Base-by-base conservation (phyloP, 345 rosid species). In the Eutrema japonicum region DNA sequence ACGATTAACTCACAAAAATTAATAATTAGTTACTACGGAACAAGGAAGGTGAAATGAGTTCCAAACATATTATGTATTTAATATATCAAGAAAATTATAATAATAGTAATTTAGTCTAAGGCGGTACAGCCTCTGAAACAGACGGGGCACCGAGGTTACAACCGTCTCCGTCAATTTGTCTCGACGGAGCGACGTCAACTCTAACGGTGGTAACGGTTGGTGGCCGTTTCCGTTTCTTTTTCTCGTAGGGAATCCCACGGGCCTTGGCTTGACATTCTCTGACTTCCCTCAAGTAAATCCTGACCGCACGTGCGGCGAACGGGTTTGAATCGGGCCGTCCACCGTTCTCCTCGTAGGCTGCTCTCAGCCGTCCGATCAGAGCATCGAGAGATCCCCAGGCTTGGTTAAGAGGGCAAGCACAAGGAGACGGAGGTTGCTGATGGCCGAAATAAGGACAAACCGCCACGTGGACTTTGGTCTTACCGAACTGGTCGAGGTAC, bases 321-420 rank as follows among this genome's bases (percentile, higher is more conserved):
- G 93, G 93, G 72, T 88, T 88, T 0, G 78, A 88, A 50, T 88
- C 93, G 0, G 83, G 84, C 66, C 80, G 77, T 29, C 93, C 93
- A 6, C 86, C 85, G 80, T 86, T 84, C 59, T 88, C 93, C 74
- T 88, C 93, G 41, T 82, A 88, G 4, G 93, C 93, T 6, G 93
- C 93, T 72, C 93, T 83, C 45, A 88, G 73, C 76, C 93, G 86
- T 76, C 93, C 93, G 83, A 88, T 84, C 76, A 88, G 72, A 66
- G 93, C 93, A 61, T 88, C 93, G 32, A 88, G 86, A 78, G 90
- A 86, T 10, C 93, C 93, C 90, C 93, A 88, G 2, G 93, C 93
- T 53, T 88, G 93, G 55, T 80, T 88, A 8, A 86, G 81, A 46
- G 93, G 93, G 36, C 93, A 88, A 4, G 86, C 71, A 32, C 93